Evolutionary conservation across 306 rosid species (phyloP).

Genomic region (Senna siamea): DNA sequence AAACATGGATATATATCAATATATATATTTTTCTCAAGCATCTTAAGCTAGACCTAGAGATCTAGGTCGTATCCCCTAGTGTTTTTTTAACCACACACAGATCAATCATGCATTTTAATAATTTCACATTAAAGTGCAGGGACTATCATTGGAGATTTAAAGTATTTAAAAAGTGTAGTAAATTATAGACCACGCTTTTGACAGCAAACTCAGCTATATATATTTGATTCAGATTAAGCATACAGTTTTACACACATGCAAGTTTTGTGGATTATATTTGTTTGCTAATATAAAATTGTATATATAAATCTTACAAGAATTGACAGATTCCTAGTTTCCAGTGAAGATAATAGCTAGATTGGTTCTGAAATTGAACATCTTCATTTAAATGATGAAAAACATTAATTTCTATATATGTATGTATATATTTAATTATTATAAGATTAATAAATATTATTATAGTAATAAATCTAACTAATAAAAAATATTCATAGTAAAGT

Average conservation of each 20-base stretch:
- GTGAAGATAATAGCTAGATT: neutral
- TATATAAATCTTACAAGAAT: neutral
- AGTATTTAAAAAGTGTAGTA: conserved; percentile 2
- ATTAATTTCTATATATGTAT: too few species aligned
- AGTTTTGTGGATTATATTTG: conserved; percentile 13
- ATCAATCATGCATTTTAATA: conserved; percentile 44
- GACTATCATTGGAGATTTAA: conserved; percentile 13
- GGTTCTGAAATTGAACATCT: neutral
- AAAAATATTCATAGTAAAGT: too few species aligned
- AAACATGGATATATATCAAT: conserved; percentile 52
- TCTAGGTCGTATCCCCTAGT: conserved; percentile 39
- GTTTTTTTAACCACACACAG: conserved; percentile 13
- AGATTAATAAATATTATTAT: too few species aligned
- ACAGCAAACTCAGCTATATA: conserved; percentile 35
- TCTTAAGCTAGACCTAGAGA: conserved; percentile 36
- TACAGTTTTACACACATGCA: conserved; percentile 19
- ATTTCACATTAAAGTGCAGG: conserved; percentile 14
- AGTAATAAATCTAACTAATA: too few species aligned
- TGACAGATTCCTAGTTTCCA: conserved; percentile 24
- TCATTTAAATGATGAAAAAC: conserved; percentile 2
- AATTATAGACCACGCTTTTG: conserved; percentile 24
- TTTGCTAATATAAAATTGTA: neutral
- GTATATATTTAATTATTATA: too few species aligned
- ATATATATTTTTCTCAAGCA: conserved; percentile 25
- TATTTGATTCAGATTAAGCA: conserved; percentile 4